Evolutionary conservation across 2,329 filamentous ascomycete species (phyloP), one percentile per base, ranked within the genome.

Genomic region (Ophiocordyceps camponoti-floridani): DNA sequence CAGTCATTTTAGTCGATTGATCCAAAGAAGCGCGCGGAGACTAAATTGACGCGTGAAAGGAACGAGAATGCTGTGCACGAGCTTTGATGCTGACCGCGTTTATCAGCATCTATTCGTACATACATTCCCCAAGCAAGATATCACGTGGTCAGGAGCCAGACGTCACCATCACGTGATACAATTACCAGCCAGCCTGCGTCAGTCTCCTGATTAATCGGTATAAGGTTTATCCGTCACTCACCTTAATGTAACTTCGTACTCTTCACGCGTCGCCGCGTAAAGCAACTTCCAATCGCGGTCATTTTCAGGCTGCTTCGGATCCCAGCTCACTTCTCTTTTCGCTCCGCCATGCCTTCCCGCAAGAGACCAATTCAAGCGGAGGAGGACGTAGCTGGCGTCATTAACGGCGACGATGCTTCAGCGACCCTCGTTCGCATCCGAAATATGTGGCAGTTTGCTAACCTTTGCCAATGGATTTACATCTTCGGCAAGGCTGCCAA

Each of bases 371-470:
- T 33, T 40, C 30, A 46, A 40, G 41, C 41, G 18, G 30, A 37
- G n/a, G 45, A 45, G 16, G 45, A 30, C 19, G 27, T 40, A 19
- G 41, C 8, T 14, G 23, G 4, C 10, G 27, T 31, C 23, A 35
- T 14, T n/a, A 16, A 26, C 41, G 18, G 35, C 38, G 41, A 45
- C 13, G 23, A 11, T 6, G 41, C 26, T 16, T 10, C 46, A 19
- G 33, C 28, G 4, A 53, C 77, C 45, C 68, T 93, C 27, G 66
- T 77, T 47, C 78, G 72, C 51, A 73, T 96, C 52, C 78, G 89
- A 50, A 91, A 84, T 58, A 87, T 84, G 72, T 96, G 89, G 88
- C 84, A 95, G 62, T 95, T 96, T 63, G 85, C 89, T 48, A 89
- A 87, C 56, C 67, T 96, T 8, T 87, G 82, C 65, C 89, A 98